Conservation (phyloP, 2,329 filamentous ascomycete species). For the Diaporthe australafricana region DNA sequence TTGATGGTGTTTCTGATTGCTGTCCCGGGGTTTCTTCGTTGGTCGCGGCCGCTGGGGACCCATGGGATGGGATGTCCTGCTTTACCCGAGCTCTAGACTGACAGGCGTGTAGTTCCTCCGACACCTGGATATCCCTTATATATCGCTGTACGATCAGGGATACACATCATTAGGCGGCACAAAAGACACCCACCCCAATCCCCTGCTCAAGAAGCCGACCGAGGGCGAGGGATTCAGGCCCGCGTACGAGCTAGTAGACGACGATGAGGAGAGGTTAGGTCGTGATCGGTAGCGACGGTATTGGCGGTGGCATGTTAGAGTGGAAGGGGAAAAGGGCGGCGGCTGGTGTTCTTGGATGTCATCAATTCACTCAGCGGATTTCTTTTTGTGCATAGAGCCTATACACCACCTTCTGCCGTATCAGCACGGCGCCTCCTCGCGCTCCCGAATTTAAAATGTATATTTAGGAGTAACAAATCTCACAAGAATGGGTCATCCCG, state of each 20-base stretch:
- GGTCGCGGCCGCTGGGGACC: too few relatives aligned
- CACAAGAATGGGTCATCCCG: neutral
- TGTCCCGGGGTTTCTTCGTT: neutral
- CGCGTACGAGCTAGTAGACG: slow-evolving; percentile 80
- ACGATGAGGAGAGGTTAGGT: slow-evolving; percentile 83
- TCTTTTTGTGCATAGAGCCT: slow-evolving; percentile 9
- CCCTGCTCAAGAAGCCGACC: slow-evolving; percentile 66
- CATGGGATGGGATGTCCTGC: neutral
- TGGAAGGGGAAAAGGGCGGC: neutral
- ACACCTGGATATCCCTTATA: slow-evolving; percentile 84
- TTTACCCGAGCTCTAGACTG: slow-evolving; percentile 4
- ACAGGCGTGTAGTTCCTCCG: slow-evolving; percentile 74
- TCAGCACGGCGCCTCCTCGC: neutral
- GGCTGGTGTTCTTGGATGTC: neutral
- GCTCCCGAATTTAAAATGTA: neutral
- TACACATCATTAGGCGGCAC: slow-evolving; percentile 84
- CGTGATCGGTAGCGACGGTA: slow-evolving; percentile 64
- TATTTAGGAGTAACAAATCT: neutral
- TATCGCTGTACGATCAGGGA: slow-evolving; percentile 80
- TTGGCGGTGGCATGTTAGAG: too few relatives aligned
- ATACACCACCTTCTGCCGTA: slow-evolving; percentile 5
- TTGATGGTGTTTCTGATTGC: slow-evolving; percentile 46
- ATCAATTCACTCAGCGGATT: neutral
- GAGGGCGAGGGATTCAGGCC: slow-evolving; percentile 67
- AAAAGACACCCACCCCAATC: slow-evolving; percentile 90